These are phyloP conservation scores for Penicillium nordicum DNA, from an alignment of 2,329 filamentous ascomycete species.

Conservation along the genomic window DNA sequence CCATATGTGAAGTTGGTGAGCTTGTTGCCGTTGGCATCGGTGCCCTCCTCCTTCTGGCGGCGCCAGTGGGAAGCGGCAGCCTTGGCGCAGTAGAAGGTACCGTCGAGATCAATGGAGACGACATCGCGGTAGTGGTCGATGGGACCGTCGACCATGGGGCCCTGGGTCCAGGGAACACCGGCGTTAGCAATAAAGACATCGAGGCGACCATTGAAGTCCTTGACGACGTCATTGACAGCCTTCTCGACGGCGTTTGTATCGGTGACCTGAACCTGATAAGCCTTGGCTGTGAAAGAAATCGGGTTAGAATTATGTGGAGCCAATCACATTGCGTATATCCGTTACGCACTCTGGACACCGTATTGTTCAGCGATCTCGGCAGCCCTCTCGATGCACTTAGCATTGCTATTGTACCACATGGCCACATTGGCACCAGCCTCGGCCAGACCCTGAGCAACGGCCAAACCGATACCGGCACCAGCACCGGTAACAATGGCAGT, in stretches of 20 bases:
- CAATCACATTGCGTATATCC: not conserved
- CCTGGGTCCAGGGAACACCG: constrained; percentile 70
- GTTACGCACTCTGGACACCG: constrained; percentile 55
- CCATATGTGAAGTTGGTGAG: constrained; percentile 61
- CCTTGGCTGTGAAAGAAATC: constrained; percentile 37
- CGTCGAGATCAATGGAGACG: constrained; percentile 68
- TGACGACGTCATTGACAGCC: constrained; percentile 42
- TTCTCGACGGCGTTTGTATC: constrained; percentile 42
- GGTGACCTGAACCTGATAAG: constrained; percentile 50
- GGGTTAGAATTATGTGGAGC: not conserved
- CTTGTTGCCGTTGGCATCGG: constrained; percentile 59
- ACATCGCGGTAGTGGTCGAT: constrained; percentile 65
- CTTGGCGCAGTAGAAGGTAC: constrained; percentile 72
- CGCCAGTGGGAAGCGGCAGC: constrained; percentile 68
- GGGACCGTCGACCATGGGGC: constrained; percentile 63
- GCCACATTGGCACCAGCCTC: constrained; percentile 70
- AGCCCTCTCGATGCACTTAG: constrained; percentile 60
- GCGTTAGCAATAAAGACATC: constrained; percentile 79
- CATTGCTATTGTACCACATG: constrained; percentile 70
- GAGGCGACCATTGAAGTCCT: constrained; percentile 69
- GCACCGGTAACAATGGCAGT: constrained; percentile 69
- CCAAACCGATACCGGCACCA: constrained; percentile 66
- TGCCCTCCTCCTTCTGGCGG: constrained; percentile 65
- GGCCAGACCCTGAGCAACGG: constrained; percentile 61
- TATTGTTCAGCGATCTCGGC: constrained; percentile 63